Evolutionary conservation across 164 flowering plant genomes (phyloP), one percentile per base, ranked within the genome.

Genomic region (Saururus chinensis): DNA sequence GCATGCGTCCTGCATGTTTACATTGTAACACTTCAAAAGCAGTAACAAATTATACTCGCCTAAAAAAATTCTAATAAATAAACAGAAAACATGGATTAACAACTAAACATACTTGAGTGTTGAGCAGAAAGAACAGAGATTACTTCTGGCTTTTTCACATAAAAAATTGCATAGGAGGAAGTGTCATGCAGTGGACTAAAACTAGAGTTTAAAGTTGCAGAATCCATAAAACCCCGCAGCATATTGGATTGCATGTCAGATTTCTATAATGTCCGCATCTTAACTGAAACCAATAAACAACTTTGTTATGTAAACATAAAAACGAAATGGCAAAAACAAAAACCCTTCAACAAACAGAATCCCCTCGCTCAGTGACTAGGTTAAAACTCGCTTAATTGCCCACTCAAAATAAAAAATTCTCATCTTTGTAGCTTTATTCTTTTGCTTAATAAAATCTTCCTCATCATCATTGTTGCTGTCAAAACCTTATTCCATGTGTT

Each of bases 21-120:
- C 19, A 23, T 48, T 12, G 17, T 13, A 12, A 45, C 0, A 45
- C 49, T 7, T 7, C 19, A 7, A 7, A 1, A 19, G 6, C 40
- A 25, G 19, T 40, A 11, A 30, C 24, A 37, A 24, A 22, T 25
- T 24, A 21, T 53, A 14, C 8, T 20, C 40, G 9, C 30, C 16
- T 25, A 3, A 10, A 26, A n/a, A 23, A 22, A 48, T 22, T 16
- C 49, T 7, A 37, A n/a, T n/a, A n/a, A 1, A 55, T 1, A 56
- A 26, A 19, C 5, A 10, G 40, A 7, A 60, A 21, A 48, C 2
- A 12, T 19, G 23, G 23, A 22, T 21, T 21, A 48, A 17, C 60
- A 60, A 48, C 1, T 14, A 19, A 2, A 59, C 59, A 51, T 67
- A 74, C 74, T 64, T 20, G 74, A 62, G 40, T 53, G 37, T 35